Evolutionary conservation across 1,284 basidiomycete species (phyloP).

Genomic region (Pulveroboletus ridleyi): DNA sequence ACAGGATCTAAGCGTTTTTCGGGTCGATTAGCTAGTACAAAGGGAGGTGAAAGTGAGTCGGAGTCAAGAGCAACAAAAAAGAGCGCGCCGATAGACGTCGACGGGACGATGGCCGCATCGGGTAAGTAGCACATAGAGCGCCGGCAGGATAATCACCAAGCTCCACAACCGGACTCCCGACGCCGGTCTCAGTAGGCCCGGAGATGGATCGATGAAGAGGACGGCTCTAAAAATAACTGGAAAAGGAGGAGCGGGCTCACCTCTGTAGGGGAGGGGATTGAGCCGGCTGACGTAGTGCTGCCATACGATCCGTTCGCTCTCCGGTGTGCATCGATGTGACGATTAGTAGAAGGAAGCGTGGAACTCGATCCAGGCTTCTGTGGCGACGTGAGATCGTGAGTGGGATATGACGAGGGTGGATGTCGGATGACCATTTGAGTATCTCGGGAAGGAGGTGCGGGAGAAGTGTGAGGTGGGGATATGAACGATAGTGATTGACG

Average conservation of each 20-base stretch:
- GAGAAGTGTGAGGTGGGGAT: constrained; percentile 32
- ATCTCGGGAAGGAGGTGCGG: constrained; percentile 22
- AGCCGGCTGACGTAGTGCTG: constrained; percentile 34
- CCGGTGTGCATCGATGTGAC: constrained; percentile 35
- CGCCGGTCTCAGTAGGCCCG: constrained; percentile 26
- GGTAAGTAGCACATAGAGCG: not conserved
- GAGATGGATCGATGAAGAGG: constrained; percentile 26
- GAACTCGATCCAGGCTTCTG: constrained; percentile 38
- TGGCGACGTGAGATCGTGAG: constrained; percentile 22
- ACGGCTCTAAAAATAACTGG: constrained; percentile 7
- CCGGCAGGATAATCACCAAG: constrained; percentile 35
- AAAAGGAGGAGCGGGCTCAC: constrained; percentile 27
- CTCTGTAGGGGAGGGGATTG: constrained; percentile 26
- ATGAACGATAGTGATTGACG: constrained; percentile 41
- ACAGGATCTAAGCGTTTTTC: constrained; percentile 30
- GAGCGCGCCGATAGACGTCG: constrained; percentile 9
- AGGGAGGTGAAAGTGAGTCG: constrained; percentile 5
- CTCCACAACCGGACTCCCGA: constrained; percentile 16
- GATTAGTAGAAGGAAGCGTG: constrained; percentile 26
- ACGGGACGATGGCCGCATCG: constrained; percentile 6
- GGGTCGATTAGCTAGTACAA: constrained; percentile 39
- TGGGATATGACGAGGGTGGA: constrained; percentile 12
- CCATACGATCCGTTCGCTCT: constrained; percentile 30
- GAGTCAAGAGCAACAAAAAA: constrained; percentile 25
- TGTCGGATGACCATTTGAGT: constrained; percentile 13